Base-by-base conservation (phyloP, 257 asterid genomes). In the Lithospermum erythrorhizon region DNA sequence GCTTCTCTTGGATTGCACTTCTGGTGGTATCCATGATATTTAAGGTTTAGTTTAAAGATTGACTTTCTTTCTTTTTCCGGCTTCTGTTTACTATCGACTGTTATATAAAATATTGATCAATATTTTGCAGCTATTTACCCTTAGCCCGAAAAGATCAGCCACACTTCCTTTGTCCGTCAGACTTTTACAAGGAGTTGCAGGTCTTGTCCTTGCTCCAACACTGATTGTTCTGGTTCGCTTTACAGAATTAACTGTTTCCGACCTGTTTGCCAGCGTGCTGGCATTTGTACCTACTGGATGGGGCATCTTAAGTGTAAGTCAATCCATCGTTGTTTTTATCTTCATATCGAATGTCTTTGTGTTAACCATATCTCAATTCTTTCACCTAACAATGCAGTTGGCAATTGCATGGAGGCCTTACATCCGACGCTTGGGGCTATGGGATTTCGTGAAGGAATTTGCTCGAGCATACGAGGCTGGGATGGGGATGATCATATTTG, bases 211-310 rank as follows among this genome's bases (percentile, higher is more conserved):
- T 72, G 75, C 89, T 59, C 83, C 81, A 23, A 94, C 95, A 60
- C 71, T 93, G 57, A 74, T 78, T 66, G 80, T 93, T 60, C 86
- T 86, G 0, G 94, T 93, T 61, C 21, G 60, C 29, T 79, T 88
- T 70, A 93, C 95, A 7, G 55, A 57, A 15, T 81, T 93, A 61
- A 75, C 95, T 9, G 60, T 89, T 59, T 49, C 94, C 0, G 98
- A 93, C 69, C 79, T 93, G 77, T 84, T 93, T 71, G 95, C 98
- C 22, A 78, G 95, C 84, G 59, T 86, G 73, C 98, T 93, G 35
- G 98, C 95, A 47, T 93, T 93, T 61, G 80, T 93, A 75, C 95
- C 98, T 54, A 93, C 98, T n/a, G 98, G 98, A 70, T 93, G 98
- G 98, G 59, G 74, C 57, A 82, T 93, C 66, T 75, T 93, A 51